Percentiles rank a stretch among this genome's conserved stretches.
Conservation (phyloP, 2,329 filamentous ascomycete genomes). For the Aurifilum marmelostoma region DNA sequence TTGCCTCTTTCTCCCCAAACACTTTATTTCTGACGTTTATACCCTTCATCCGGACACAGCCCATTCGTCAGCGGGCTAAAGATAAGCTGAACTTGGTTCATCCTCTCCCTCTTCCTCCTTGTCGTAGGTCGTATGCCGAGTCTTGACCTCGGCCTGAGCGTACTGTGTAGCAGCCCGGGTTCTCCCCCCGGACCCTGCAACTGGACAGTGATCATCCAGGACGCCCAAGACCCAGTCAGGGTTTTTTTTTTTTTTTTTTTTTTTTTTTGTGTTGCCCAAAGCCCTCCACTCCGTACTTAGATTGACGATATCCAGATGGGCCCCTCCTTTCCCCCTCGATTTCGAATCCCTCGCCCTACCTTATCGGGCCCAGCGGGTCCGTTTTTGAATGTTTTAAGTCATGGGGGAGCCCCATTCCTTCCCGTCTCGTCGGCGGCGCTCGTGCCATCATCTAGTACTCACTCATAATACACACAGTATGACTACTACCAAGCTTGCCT, state of each 20-base stretch:
- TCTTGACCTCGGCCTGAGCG: neutral
- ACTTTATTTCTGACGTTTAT: neutral
- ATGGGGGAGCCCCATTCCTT: constrained; percentile 7
- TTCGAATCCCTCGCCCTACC: constrained; percentile 1
- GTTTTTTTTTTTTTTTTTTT: too few relatives aligned
- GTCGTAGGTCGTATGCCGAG: neutral
- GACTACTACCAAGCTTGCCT: neutral
- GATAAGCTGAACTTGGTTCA: neutral
- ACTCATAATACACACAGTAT: neutral
- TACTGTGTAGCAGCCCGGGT: too few relatives aligned
- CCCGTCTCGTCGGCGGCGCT: neutral
- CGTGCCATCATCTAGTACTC: neutral
- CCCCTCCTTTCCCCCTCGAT: neutral
- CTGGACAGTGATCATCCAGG: neutral
- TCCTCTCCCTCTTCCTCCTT: neutral
- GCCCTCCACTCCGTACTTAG: neutral
- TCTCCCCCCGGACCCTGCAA: neutral
- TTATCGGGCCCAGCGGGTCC: constrained; percentile 6
- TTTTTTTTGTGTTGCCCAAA: neutral
- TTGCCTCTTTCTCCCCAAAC: neutral
- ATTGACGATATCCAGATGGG: neutral
- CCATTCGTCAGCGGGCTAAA: neutral
- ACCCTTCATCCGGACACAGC: constrained; percentile 10
- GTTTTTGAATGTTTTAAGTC: neutral
- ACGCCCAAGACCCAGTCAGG: neutral